phyloP scores from a whole-genome alignment of 192 early-diverging fungal species.

The Coemansia sp. region DNA sequence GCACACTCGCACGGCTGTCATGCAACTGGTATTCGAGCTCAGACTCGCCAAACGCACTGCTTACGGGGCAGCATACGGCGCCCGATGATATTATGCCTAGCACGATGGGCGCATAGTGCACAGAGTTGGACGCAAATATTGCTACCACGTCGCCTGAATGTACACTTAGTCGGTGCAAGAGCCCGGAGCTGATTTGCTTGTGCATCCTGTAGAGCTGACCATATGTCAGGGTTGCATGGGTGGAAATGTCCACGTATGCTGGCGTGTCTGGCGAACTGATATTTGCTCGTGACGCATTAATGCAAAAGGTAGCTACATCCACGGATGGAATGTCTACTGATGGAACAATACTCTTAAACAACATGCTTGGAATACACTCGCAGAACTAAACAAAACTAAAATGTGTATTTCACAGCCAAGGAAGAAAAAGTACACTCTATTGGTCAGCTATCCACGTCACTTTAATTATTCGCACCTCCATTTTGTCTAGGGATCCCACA shows the following conservation, averaged over 20 bases:
- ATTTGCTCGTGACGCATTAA: constrained; percentile 17
- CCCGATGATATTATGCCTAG: constrained; percentile 35
- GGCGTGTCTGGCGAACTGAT: constrained; percentile 7
- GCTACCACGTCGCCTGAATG: constrained; percentile 24
- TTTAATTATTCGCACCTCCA: no score
- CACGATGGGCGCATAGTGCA: constrained; percentile 31
- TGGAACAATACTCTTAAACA: constrained; percentile 40
- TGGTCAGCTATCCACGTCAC: no score
- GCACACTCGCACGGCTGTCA: constrained; percentile 56
- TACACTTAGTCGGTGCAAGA: constrained; percentile 18
- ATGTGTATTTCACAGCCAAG: no score
- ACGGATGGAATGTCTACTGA: constrained; percentile 23
- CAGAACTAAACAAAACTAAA: not conserved
- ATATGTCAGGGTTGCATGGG: constrained; percentile 18
- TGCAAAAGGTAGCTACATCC: constrained; percentile 27
- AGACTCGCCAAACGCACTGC: constrained; percentile 55
- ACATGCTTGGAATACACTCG: constrained; percentile 12
- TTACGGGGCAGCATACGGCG: constrained; percentile 34
- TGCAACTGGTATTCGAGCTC: constrained; percentile 73
- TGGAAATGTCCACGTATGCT: constrained; percentile 29
- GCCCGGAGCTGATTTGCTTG: constrained; percentile 24
- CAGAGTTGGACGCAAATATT: constrained; percentile 33
- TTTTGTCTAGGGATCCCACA: no score
- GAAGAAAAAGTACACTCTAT: no score
- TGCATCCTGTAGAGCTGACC: constrained; percentile 13